Conservation (phyloP, 805 yeast genomes). For the Pichia phayaonensis region DNA sequence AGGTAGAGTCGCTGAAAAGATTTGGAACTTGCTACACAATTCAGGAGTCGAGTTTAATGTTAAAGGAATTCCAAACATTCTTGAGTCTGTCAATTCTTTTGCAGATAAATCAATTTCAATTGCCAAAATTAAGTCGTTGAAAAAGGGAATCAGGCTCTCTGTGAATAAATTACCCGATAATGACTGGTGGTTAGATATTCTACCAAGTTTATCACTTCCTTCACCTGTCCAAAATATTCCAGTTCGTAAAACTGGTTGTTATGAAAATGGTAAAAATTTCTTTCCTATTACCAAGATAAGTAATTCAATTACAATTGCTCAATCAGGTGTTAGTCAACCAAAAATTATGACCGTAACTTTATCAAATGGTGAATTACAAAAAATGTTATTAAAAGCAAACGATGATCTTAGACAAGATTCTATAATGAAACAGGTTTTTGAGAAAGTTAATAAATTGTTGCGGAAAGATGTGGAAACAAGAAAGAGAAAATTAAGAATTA, state of each 20-base stretch:
- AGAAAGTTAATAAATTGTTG: constrained; percentile 68
- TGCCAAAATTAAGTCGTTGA: constrained; percentile 37
- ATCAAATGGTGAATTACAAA: constrained; percentile 51
- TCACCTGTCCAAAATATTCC: constrained; percentile 53
- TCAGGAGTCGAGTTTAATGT: constrained; percentile 6
- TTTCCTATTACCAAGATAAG: constrained; percentile 36
- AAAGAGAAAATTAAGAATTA: constrained; percentile 48
- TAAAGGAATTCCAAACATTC: constrained; percentile 15
- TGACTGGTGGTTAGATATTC: constrained; percentile 47
- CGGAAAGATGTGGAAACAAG: constrained; percentile 47
- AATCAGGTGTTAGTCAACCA: constrained; percentile 83
- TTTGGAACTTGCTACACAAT: constrained; percentile 36
- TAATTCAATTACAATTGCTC: constrained; percentile 48
- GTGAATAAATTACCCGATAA: constrained; percentile 35
- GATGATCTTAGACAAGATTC: constrained; percentile 95
- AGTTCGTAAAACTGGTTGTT: constrained; percentile 37
- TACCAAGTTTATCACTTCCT: constrained; percentile 47
- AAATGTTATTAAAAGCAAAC: constrained; percentile 68
- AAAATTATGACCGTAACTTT: constrained; percentile 56
- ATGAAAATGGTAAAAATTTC: constrained; percentile 21
- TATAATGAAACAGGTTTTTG: constrained; percentile 95
- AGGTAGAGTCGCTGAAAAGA: constrained; percentile 42
- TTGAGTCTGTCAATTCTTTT: constrained; percentile 41
- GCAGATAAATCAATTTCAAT: constrained; percentile 44
- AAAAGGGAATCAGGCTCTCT: constrained; percentile 25